Percentiles rank a stretch among this genome's conserved stretches.
phyloP scores from a whole-genome alignment of 2,329 filamentous ascomycete species.

The Colletotrichum eremochloae region DNA sequence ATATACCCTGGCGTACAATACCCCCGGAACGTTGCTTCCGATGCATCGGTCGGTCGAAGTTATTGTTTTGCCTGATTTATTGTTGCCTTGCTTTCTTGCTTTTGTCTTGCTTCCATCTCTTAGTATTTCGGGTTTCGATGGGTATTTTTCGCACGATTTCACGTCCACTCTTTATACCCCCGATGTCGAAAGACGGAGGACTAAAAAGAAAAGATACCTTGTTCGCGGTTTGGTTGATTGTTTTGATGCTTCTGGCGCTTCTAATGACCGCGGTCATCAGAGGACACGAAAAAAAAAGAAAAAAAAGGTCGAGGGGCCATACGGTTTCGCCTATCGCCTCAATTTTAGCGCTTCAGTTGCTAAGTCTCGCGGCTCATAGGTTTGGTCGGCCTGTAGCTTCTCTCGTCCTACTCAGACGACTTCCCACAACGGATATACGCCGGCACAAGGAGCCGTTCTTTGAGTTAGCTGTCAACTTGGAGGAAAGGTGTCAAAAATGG shows the following conservation, averaged over 20 bases:
- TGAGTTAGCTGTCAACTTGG: slow-evolving; percentile 9
- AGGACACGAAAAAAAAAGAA: slow-evolving; percentile 37
- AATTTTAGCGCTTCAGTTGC: slow-evolving; percentile 15
- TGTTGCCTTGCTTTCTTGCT: slow-evolving; percentile 47
- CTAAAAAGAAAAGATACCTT: slow-evolving; percentile 44
- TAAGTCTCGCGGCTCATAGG: not conserved
- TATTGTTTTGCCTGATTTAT: slow-evolving; percentile 51
- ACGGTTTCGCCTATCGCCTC: slow-evolving; percentile 20
- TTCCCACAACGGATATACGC: not conserved
- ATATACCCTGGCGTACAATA: slow-evolving; percentile 76
- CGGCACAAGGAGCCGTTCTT: not conserved
- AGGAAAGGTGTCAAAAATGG: slow-evolving; percentile 6
- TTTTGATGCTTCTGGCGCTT: slow-evolving; percentile 29
- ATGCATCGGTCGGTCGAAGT: slow-evolving; percentile 62
- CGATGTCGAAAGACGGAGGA: slow-evolving; percentile 40
- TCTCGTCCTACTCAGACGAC: not conserved
- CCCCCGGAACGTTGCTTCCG: slow-evolving; percentile 59
- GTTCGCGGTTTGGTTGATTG: slow-evolving; percentile 34
- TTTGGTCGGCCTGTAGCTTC: not conserved
- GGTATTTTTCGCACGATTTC: slow-evolving; percentile 44
- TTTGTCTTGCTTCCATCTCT: slow-evolving; percentile 46
- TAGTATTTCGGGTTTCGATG: slow-evolving; percentile 39
- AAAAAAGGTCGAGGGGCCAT: slow-evolving; percentile 20
- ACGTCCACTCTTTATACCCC: slow-evolving; percentile 45
- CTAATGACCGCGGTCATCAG: slow-evolving; percentile 17